These are phyloP conservation scores for Sambucus nigra DNA, from an alignment of 129 eudicot genomes.

Conservation along the genomic window DNA sequence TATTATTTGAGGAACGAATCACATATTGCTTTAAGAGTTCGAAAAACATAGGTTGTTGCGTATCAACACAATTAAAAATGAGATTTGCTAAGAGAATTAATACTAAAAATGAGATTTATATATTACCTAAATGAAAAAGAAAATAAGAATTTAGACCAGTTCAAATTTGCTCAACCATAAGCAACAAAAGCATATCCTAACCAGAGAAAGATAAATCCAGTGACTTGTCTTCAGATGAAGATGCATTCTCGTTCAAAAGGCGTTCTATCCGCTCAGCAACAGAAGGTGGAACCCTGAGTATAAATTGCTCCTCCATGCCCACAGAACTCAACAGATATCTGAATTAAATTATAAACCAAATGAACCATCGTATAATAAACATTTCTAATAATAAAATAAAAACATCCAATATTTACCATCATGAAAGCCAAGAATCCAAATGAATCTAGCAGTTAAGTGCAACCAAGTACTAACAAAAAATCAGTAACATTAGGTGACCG, in stretches of 20 bases:
- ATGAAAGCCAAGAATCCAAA: no score
- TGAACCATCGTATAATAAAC: neutral
- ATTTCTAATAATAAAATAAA: no score
- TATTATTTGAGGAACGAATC: no score
- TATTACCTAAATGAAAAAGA: no score
- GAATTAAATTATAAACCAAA: neutral
- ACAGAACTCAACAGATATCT: neutral
- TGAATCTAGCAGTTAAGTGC: no score
- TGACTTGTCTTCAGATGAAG: constrained; percentile 59
- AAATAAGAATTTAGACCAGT: neutral
- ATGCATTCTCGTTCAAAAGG: constrained; percentile 43
- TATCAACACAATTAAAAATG: neutral
- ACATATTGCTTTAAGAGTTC: neutral
- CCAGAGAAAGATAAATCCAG: constrained; percentile 71
- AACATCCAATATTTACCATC: no score
- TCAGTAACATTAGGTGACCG: no score
- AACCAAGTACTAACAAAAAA: no score
- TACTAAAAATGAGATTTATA: neutral
- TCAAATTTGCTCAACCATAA: neutral
- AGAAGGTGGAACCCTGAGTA: constrained; percentile 78
- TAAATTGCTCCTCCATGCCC: constrained; percentile 78
- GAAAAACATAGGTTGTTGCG: neutral
- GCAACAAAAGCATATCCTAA: constrained; percentile 6
- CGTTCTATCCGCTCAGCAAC: constrained; percentile 73
- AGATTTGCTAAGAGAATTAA: neutral